These are phyloP conservation scores for Gastrolobium villosum DNA, from an alignment of 306 rosid genomes.

Conservation along the genomic window DNA sequence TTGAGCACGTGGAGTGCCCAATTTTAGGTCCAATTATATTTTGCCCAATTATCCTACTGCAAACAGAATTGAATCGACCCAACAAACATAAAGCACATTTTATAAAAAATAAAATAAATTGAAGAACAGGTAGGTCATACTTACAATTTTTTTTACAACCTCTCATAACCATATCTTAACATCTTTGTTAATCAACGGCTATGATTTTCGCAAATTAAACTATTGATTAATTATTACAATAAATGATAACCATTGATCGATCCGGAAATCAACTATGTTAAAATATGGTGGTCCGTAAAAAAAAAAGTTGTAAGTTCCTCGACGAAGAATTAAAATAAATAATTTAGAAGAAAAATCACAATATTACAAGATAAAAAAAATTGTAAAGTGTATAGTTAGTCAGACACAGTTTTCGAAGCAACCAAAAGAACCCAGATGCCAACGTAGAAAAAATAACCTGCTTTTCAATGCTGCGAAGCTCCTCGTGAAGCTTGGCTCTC, in stretches of 20 bases:
- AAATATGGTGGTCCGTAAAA: too few species aligned
- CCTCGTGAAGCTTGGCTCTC: slow-evolving; percentile 95
- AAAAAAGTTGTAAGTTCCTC: too few species aligned
- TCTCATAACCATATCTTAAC: too few species aligned
- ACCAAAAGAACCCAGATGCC: slow-evolving; percentile 7
- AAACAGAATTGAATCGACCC: neutral
- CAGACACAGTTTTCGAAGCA: slow-evolving; percentile 13
- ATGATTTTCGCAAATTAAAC: too few species aligned
- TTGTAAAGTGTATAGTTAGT: neutral
- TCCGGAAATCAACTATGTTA: too few species aligned
- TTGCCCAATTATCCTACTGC: slow-evolving; percentile 11
- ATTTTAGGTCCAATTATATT: slow-evolving; percentile 1
- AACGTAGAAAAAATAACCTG: slow-evolving; percentile 59
- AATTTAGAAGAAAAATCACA: slow-evolving; percentile 1
- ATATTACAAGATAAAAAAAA: neutral
- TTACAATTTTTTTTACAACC: too few species aligned
- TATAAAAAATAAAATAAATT: too few species aligned
- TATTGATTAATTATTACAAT: too few species aligned
- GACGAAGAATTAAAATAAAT: neutral
- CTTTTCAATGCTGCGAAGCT: slow-evolving; percentile 89
- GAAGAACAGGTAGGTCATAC: too few species aligned
- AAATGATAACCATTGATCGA: too few species aligned
- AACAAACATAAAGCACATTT: neutral
- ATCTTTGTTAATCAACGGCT: too few species aligned
- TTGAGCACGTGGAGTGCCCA: neutral